Conservation (phyloP, 495 filamentous ascomycete genomes). For the Niebla homalea region DNA sequence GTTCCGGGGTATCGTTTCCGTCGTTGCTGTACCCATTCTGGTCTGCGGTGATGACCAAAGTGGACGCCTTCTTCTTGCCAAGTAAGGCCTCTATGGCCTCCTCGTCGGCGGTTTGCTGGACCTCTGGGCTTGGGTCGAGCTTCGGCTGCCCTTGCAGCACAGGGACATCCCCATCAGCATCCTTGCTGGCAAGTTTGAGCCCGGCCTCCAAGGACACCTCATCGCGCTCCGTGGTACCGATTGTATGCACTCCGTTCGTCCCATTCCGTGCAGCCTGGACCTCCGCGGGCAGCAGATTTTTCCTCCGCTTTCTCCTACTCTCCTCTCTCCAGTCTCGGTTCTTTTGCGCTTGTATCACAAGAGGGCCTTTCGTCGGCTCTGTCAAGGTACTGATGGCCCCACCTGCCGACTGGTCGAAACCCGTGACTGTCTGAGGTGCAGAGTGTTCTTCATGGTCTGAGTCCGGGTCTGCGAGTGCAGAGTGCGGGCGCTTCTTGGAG, state of each 20-base stretch:
- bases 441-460: conserved; percentile 35
- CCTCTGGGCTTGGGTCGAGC: background rate
- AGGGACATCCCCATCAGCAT: conserved; percentile 17
- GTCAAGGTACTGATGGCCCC: conserved; percentile 34
- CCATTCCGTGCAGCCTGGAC: conserved; percentile 32
- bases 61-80: conserved; percentile 40
- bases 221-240: conserved; percentile 23
- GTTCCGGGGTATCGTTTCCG: conserved; percentile 19
- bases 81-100: conserved; percentile 70
- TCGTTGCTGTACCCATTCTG: conserved; percentile 17
- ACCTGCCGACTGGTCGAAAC: conserved; percentile 45
- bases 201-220: conserved; percentile 32
- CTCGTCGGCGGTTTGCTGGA: conserved; percentile 39
- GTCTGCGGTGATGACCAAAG: conserved; percentile 40
- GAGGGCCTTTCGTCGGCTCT: conserved; percentile 28
- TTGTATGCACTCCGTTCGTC: conserved; percentile 27
- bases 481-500: conserved; percentile 23
- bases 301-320: conserved; percentile 35
- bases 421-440: conserved; percentile 39
- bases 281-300: conserved; percentile 39
- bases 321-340: conserved; percentile 66
- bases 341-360: conserved; percentile 52
- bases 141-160: conserved; percentile 21
- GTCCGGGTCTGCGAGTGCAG: conserved; percentile 26
- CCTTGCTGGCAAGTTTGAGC: conserved; percentile 30